Percentiles rank a stretch among this genome's conserved stretches.
Evolutionary conservation across 1,139 yeast genomes (phyloP).

Genomic region (Scheffersomyces lignicola): DNA sequence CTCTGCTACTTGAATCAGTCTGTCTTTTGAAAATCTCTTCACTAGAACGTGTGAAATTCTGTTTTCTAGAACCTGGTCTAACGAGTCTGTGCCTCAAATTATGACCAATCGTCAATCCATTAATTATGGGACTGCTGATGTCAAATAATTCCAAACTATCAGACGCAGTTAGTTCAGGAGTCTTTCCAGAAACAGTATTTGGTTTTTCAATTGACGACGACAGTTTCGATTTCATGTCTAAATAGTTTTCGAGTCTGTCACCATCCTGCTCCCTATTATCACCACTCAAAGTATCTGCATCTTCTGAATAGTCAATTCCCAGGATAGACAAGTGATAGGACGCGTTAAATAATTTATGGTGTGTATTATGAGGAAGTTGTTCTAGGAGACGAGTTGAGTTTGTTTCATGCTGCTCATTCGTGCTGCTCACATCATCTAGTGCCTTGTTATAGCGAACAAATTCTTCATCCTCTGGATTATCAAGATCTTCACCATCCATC

Average conservation of each 20-base stretch:
- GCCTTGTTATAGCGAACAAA: constrained; percentile 4
- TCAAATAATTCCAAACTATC: constrained; percentile 27
- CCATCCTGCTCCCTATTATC: constrained; percentile 14
- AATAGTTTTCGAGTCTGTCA: constrained; percentile 36
- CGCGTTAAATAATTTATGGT: constrained; percentile 16
- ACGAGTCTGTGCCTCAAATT: constrained; percentile 22
- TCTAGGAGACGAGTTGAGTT: background rate
- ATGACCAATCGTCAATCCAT: constrained; percentile 38
- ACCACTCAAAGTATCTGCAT: constrained; percentile 1
- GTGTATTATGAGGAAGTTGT: background rate
- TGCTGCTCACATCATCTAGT: constrained; percentile 4
- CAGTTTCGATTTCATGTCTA: constrained; percentile 18
- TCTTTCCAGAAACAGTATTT: background rate
- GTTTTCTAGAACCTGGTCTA: constrained; percentile 6
- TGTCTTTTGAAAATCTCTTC: too few relatives aligned
- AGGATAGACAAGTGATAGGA: constrained; percentile 35
- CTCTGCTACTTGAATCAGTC: background rate
- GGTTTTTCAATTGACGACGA: background rate
- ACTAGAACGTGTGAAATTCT: too few relatives aligned
- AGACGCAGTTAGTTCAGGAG: constrained; percentile 12
- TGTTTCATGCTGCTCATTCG: background rate
- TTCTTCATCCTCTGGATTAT: constrained; percentile 1
- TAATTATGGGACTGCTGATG: constrained; percentile 35
- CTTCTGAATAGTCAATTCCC: constrained; percentile 15
- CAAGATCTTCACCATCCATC: constrained; percentile 3